Base-by-base conservation (phyloP, 495 filamentous ascomycete species). In the Podospora fimiseda region DNA sequence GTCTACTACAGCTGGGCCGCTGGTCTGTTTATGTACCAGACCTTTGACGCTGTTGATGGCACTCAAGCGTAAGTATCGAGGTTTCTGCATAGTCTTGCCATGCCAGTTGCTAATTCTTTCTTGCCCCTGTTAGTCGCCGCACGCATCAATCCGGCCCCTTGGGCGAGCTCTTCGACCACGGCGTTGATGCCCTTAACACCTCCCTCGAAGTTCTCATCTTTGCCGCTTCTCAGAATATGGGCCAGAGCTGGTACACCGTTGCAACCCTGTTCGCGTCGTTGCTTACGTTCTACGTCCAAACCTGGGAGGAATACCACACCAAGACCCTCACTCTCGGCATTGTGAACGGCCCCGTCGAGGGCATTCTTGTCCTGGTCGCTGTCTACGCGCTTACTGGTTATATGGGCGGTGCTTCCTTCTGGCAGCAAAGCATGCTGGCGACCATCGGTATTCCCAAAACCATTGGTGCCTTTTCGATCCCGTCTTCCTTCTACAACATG, bases 251-350 rank as follows among this genome's bases (percentile, higher is more conserved):
- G 92, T 80, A 82, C 63, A 96, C 93, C 1, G 78, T 97, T 9
- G 67, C 91, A 54, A 82, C 80, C 14, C 77, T 96, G 4, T 96
- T 95, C 70, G 93, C 85, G 53, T 60, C 56, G 33, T 51, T 68
- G 30, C 74, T 91, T 62, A 96, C 90, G 14, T 98, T 98, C 70
- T 98, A 98, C 67, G 84, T 98, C 19, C 93, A 96, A 67, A 98
- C 93, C 24, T 98, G 93, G 93, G 93, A 98, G 58, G 93, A 96
- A 71, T 97, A 96, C 70, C 94, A 96, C 72, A 98, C 93, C 36
- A 88, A 95, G 65, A 90, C 92, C 9, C 81, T 98, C 20, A 96
- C 89, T 13, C 80, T 98, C 0, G 93, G 93, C 48, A 74, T 97
- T 59, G 77, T 98, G 52, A 96, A 91, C 57, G 93, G 93, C 1